Conservation (phyloP, 306 rosid genomes). For the Heteromeles arbutifolia region DNA sequence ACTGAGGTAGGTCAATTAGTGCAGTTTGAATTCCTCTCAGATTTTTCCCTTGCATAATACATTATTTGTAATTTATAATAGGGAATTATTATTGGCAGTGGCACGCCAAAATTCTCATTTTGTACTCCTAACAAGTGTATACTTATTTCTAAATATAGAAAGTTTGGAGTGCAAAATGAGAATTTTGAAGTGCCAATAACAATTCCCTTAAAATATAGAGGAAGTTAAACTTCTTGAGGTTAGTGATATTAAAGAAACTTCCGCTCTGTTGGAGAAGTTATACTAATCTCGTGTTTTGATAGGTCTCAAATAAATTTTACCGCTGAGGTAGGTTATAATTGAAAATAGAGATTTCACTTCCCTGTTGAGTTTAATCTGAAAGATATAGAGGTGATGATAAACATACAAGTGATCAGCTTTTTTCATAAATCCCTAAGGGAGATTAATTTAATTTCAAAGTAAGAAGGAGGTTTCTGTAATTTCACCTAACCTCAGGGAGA, state of each 20-base stretch:
- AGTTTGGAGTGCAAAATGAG: no score
- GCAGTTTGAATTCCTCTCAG: not conserved
- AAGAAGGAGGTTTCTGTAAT: not conserved
- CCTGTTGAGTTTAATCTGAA: not conserved
- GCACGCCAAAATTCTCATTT: no score
- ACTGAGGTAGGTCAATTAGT: no score
- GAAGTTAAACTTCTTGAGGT: not conserved
- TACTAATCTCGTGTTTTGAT: not conserved
- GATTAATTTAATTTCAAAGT: not conserved
- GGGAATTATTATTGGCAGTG: no score
- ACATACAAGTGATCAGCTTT: not conserved
- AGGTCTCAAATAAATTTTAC: not conserved
- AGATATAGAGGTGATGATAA: not conserved
- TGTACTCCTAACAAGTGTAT: no score
- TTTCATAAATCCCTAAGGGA: not conserved
- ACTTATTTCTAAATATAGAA: no score
- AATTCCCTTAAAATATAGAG: not conserved
- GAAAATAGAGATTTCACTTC: not conserved
- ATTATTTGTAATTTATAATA: not conserved
- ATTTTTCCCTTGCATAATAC: not conserved
- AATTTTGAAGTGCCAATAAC: no score
- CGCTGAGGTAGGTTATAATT: not conserved
- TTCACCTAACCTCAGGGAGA: not conserved
- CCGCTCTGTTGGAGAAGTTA: not conserved
- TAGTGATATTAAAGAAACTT: not conserved